A percentile compares a stretch with the other conserved stretches of the same genome.
Conservation (phyloP, 73 alveolate species). For the Paramecium tetraurelia region DNA sequence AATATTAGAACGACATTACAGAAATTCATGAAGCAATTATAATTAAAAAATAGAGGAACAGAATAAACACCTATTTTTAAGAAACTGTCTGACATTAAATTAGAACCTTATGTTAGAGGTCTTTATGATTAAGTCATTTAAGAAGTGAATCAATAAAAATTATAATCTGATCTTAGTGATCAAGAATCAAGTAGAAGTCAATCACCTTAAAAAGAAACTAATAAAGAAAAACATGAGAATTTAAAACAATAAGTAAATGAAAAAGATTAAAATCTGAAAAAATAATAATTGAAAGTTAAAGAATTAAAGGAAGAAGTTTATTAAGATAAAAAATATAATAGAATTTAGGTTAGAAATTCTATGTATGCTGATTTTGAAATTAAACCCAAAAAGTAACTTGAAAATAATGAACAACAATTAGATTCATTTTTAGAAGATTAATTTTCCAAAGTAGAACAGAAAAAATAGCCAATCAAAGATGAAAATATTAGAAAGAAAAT, state of each 20-base stretch:
- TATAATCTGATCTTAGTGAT: not conserved
- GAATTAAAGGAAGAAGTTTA: not conserved
- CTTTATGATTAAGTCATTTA: not conserved
- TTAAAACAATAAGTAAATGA: not conserved
- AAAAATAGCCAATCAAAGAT: not conserved
- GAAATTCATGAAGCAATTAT: not conserved
- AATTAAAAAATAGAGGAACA: not conserved
- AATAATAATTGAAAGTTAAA: not conserved
- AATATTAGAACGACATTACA: not conserved
- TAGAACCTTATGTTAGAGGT: conserved; percentile 11
- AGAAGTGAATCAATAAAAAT: not conserved
- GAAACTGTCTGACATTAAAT: not conserved
- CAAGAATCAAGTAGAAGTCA: not conserved
- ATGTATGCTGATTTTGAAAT: not conserved
- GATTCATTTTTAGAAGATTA: not conserved
- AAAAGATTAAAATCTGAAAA: not conserved
- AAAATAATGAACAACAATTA: not conserved
- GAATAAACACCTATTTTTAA: not conserved
- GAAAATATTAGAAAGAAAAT: not conserved
- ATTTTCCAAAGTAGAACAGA: not conserved
- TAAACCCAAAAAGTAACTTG: not conserved
- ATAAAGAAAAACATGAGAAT: not conserved
- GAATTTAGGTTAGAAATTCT: not conserved
- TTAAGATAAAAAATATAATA: not conserved
- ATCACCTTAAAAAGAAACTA: not conserved